Base-by-base conservation (phyloP, 768 basidiomycete genomes). In the Panaeolus papilionaceus region DNA sequence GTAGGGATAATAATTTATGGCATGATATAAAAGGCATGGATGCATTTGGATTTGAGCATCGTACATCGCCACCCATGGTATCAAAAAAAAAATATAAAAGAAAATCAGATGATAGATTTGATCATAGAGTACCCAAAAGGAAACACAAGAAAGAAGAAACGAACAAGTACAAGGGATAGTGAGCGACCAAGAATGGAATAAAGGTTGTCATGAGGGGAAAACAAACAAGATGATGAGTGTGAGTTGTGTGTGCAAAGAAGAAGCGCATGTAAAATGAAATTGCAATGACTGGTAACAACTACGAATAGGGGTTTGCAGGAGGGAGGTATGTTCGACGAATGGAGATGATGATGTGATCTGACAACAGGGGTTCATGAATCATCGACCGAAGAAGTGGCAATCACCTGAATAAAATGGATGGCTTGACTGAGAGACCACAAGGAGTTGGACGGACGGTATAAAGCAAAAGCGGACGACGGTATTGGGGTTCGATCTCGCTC, bases 91-190 rank as follows among this genome's bases (percentile, higher is more conserved):
- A 20, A 45, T 18, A 45, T 33, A 51, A 51, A 51, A 5, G n/a
- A 58, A 58, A 58, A 58, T 58, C 54, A 58, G 54, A 58, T 58
- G 54, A 58, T 58, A 58, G 54, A 58, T 58, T 51, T 58, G 54
- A 58, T 58, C 26, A 33, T 58, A 58, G 54, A 33, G 28, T 28
- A 28, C 54, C 28, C 28, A 33, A 33, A 33, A 14, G 54, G 54
- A 58, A 58, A 58, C 26, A 58, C 54, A 58, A 33, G 28, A 58
- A 23, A 20, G 26, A 58, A 33, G 33, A 33, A 23, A 49, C 9
- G 16, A 49, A 49, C 47, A 49, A 28, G 28, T 58, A 58, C 54
- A 58, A 28, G 33, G 33, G 54, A 37, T 58, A 58, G 6, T 33
- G 54, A 58, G 5, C 3, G 54, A 28, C 54, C 54, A 58, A 58